phyloP scores from a whole-genome alignment of 2,329 filamentous ascomycete species.

The Neofusicoccum cordaticola region DNA sequence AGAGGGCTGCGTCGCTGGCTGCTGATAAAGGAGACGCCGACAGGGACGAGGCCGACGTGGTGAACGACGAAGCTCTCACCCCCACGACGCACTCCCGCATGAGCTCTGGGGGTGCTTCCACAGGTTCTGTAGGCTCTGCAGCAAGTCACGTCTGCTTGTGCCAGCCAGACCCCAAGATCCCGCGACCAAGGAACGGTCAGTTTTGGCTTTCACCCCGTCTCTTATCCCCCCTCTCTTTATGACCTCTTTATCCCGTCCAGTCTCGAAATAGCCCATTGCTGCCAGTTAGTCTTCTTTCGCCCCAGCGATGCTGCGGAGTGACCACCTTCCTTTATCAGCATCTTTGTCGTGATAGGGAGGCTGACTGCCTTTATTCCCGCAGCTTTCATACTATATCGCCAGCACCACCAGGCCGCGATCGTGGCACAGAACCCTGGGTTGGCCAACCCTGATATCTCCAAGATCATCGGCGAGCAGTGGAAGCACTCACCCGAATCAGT shows the following conservation, averaged over 20 bases:
- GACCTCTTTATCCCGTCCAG: not conserved
- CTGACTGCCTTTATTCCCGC: constrained; percentile 28
- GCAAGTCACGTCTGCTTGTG: constrained; percentile 61
- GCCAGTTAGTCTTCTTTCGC: not conserved
- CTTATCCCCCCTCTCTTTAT: constrained; percentile 3
- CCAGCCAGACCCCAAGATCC: constrained; percentile 69
- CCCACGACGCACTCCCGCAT: constrained; percentile 15
- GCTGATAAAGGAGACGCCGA: constrained; percentile 23
- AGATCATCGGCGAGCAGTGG: constrained; percentile 95
- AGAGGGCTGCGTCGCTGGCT: constrained; percentile 26
- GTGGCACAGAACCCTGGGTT: constrained; percentile 81
- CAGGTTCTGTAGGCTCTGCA: constrained; percentile 7
- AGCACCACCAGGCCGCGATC: constrained; percentile 82
- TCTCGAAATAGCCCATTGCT: not conserved
- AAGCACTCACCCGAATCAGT: constrained; percentile 68
- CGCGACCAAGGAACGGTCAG: constrained; percentile 68
- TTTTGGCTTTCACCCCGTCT: constrained; percentile 24
- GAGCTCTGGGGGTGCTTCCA: constrained; percentile 8
- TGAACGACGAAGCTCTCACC: not conserved
- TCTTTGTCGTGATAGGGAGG: not conserved
- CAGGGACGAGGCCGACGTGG: not conserved
- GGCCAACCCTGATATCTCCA: constrained; percentile 93
- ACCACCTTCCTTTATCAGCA: constrained; percentile 16
- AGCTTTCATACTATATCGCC: constrained; percentile 98
- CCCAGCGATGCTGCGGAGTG: not conserved